Evolutionary conservation across 2,329 filamentous ascomycete species (phyloP), one percentile per base, ranked within the genome.

Genomic region (Ophiobolus disseminans): DNA sequence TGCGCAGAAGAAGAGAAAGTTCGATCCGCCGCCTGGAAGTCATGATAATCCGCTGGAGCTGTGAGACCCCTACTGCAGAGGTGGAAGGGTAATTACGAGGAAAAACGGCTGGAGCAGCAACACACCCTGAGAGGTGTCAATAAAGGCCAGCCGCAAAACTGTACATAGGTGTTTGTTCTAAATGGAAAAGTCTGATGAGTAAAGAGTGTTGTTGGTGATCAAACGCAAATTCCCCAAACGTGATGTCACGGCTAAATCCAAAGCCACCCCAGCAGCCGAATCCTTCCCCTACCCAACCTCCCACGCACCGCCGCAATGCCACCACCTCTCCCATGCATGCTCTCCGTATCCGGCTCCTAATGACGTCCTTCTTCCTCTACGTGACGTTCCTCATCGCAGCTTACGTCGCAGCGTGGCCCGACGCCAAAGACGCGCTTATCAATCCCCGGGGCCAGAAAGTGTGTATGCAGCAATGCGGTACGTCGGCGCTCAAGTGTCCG

Each of bases 371-470:
- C 16, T 19, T 22, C 16, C 3, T 34, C 1, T 4, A 23, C 11
- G 20, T 14, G 6, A 20, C 34, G 9, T 16, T 32, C 5, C 30
- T 44, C 31, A 16, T 37, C 32, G 13, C 23, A 21, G 23, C 17
- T 19, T 13, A 19, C 22, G 23, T 37, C 39, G 39, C 35, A 23
- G 34, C 40, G 19, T 44, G 40, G 32, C 28, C 28, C 4, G 34
- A 52, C 16, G 44, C 49, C 28, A 52, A 52, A 41, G 44, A 52
- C 21, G 35, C 36, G 25, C 49, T 52, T 3, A n/a, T 52, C 37
- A 52, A 45, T 28, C 49, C 49, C 9, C 44, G 44, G 4, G 49
- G 49, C 16, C 30, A 42, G 34, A 52, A 45, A 38, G 49, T 48
- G 20, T 52, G 49, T 16, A 22, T 52, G 30, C 36, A 52, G 20